Evolutionary conservation across 2,329 filamentous ascomycete genomes (phyloP), one percentile per base, ranked within the genome.

Genomic region (Teratosphaeria epicoccoides): DNA sequence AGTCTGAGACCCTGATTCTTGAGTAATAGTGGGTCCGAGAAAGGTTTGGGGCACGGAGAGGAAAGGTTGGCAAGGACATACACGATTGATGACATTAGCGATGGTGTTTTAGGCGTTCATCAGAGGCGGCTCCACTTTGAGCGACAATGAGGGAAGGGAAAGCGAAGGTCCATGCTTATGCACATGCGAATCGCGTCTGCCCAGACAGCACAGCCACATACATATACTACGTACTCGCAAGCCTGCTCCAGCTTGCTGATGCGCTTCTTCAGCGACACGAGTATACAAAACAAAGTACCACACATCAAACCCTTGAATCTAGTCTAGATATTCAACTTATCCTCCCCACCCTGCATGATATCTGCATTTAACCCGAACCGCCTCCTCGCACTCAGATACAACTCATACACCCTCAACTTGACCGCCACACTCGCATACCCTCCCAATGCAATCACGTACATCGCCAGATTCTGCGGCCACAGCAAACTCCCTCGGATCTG

Each of bases 351-450:
- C 26, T 47, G 43, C 23, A 54, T 49, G 11, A 55, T 43, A 10
- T 49, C 40, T 28, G 40, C 49, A 47, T 43, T 47, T 61, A 77
- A 57, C 20, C 77, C 77, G 48, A 81, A 57, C 50, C 73, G 62
- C 49, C 74, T 73, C 61, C 77, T 74, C 10, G 77, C 47, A 48
- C 70, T 73, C 43, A 83, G 63, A 60, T 77, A 76, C 33, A 69
- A 70, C 68, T 84, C 81, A 64, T 81, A 84, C n/a, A 74, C 60
- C 49, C 72, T 73, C 46, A 84, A 60, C 65, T 81, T 80, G 53
- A 80, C 52, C 62, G 81, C 79, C 0, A 83, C 74, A 28, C 77
- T 71, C 49, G 76, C 67, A 60, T 78, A 81, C 10, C 68, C 70
- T 2, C 69, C 63, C 73, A 78, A 79, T 3, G 80, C 80, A 5